A percentile compares a stretch with the other conserved stretches of the same genome.
Conservation (phyloP, 169 alveolate species). For the Babesia sp. region DNA sequence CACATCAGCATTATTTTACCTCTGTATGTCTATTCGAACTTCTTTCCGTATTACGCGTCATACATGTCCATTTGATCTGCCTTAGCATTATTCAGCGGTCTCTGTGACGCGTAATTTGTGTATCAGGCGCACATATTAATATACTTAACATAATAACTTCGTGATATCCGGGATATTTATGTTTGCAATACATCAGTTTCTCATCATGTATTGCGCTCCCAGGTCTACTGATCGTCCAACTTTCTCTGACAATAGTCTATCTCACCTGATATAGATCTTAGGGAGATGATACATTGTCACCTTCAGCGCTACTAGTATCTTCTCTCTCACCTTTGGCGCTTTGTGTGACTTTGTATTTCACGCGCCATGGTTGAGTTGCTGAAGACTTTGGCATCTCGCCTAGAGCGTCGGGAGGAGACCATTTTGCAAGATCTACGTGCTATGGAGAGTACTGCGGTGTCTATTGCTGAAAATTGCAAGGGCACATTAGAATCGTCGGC, state of each 20-base stretch:
- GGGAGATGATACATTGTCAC: no score
- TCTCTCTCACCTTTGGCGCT: not conserved
- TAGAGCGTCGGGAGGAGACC: conserved; percentile 23
- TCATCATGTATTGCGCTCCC: no score
- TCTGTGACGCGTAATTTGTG: not conserved
- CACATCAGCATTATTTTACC: no score
- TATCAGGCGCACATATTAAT: no score
- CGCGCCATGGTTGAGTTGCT: conserved; percentile 1
- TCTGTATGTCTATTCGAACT: no score
- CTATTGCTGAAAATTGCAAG: conserved; percentile 14
- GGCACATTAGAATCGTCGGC: conserved; percentile 5
- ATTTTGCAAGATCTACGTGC: conserved; percentile 27
- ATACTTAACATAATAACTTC: not conserved
- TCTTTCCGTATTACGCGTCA: not conserved
- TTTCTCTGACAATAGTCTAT: no score
- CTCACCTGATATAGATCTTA: no score
- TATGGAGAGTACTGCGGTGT: conserved; percentile 27
- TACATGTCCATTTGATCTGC: not conserved
- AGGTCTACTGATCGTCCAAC: no score
- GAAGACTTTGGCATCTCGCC: conserved; percentile 18
- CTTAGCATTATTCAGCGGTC: not conserved
- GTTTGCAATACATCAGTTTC: no score
- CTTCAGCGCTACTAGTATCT: not conserved
- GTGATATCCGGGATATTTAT: not conserved
- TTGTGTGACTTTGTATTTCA: not conserved